These are phyloP conservation scores for Beauveria varroae DNA, from an alignment of 2,329 filamentous ascomycete species.

Conservation along the genomic window DNA sequence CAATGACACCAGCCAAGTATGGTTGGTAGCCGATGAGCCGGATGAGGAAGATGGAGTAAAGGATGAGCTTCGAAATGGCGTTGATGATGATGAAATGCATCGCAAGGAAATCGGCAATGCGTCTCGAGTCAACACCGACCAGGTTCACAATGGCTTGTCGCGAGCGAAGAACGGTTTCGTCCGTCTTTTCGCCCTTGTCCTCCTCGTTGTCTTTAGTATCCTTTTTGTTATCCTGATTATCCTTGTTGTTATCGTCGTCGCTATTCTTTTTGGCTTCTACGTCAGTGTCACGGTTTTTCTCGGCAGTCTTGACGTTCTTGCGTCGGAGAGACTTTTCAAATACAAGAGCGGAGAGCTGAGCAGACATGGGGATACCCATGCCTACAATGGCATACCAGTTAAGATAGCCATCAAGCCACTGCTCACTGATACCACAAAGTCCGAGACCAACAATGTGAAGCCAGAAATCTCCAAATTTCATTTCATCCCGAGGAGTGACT, in stretches of 20 bases:
- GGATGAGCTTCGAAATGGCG: constrained; percentile 53
- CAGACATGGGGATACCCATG: constrained; percentile 58
- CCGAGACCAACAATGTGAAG: constrained; percentile 61
- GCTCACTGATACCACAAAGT: constrained; percentile 47
- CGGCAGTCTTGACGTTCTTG: constrained; percentile 65
- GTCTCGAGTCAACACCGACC: constrained; percentile 66
- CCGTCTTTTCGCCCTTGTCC: constrained; percentile 40
- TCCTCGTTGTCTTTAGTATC: constrained; percentile 35
- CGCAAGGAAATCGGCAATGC: constrained; percentile 60
- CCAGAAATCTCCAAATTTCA: constrained; percentile 50
- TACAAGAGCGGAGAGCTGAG: constrained; percentile 62
- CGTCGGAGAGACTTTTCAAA: constrained; percentile 71
- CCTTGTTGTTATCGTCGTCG: constrained; percentile 25
- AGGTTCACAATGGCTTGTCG: constrained; percentile 69
- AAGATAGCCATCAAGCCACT: constrained; percentile 57
- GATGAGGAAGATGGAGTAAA: constrained; percentile 61
- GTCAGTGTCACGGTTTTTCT: constrained; percentile 32
- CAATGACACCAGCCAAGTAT: constrained; percentile 56
- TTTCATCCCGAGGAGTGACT: constrained; percentile 33
- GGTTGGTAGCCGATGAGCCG: constrained; percentile 65
- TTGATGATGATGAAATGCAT: constrained; percentile 59
- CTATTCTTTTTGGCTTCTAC: constrained; percentile 12
- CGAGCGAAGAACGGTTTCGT: constrained; percentile 31
- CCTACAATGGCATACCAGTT: constrained; percentile 60
- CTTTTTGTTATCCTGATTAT: constrained; percentile 28